phyloP scores from a whole-genome alignment of 495 filamentous ascomycete genomes.

The Ascodesmis nigricans region DNA sequence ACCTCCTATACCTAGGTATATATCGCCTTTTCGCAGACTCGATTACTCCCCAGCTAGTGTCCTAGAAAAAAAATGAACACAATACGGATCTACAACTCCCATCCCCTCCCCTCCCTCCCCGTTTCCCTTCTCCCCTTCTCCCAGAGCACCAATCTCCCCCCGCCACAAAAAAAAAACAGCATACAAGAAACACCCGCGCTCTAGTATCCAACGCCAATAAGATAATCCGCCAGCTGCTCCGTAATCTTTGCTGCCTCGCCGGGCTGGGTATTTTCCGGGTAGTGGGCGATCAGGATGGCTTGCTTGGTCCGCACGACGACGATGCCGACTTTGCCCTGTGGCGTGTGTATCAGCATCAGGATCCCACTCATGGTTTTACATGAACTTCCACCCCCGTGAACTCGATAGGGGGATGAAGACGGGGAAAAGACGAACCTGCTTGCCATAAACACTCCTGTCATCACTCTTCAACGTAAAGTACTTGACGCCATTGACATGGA shows the following conservation, averaged over 20 bases:
- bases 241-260: conserved; percentile 41
- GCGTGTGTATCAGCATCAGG: not conserved
- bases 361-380: not conserved
- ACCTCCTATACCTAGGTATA: no score
- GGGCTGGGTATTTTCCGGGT: conserved; percentile 45
- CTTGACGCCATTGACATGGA: conserved; percentile 47
- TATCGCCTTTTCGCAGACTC: no score
- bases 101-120: no score
- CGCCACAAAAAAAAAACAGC: conserved; percentile 4
- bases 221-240: conserved; percentile 52
- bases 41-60: no score
- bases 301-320: conserved; percentile 60
- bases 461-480: conserved; percentile 54
- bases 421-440: conserved; percentile 38
- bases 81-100: no score
- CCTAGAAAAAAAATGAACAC: no score
- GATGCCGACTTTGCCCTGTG: conserved; percentile 61
- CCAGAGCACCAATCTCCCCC: no score
- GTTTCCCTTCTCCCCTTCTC: no score
- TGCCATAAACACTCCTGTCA: conserved; percentile 59
- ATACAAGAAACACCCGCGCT: not conserved
- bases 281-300: conserved; percentile 69
- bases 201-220: conserved; percentile 49
- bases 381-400: conserved; percentile 22
- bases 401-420: not conserved